Conservation (phyloP, 768 basidiomycete genomes). For the Termitomyces sp. region DNA sequence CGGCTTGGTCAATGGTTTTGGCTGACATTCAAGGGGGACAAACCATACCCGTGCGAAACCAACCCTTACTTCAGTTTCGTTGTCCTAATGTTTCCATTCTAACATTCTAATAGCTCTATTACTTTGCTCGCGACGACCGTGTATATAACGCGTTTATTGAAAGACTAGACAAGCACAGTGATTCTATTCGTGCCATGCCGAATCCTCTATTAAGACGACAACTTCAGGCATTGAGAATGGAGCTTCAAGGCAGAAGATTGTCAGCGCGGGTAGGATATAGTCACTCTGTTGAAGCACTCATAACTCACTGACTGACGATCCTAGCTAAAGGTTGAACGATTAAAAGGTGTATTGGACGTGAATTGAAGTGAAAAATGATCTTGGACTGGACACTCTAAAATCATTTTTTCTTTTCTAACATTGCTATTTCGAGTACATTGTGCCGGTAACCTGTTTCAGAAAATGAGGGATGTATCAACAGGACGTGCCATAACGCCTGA, state of each 20-base stretch:
- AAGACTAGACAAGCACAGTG: constrained; percentile 35
- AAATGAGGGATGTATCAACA: too few species aligned
- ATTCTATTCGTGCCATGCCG: neutral
- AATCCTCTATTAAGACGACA: constrained; percentile 2
- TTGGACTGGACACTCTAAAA: neutral
- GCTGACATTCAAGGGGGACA: constrained; percentile 55
- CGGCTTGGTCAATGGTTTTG: constrained; percentile 65
- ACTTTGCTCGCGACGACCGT: constrained; percentile 90
- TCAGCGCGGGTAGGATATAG: neutral
- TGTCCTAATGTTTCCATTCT: neutral
- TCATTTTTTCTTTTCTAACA: too few species aligned
- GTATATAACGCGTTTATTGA: constrained; percentile 68
- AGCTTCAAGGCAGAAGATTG: constrained; percentile 1
- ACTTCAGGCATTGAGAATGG: constrained; percentile 1
- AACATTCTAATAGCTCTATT: constrained; percentile 46
- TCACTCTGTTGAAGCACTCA: neutral
- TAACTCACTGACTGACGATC: neutral
- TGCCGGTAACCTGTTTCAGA: too few species aligned
- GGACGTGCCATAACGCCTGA: too few species aligned
- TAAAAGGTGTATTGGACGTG: neutral
- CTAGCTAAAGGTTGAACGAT: neutral
- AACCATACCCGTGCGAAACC: constrained; percentile 58
- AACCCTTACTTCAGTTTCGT: neutral
- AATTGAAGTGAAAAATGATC: neutral
- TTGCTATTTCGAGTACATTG: too few species aligned